phyloP scores from a whole-genome alignment of 768 basidiomycete genomes.

The Tylopilus cervinicoccineus region DNA sequence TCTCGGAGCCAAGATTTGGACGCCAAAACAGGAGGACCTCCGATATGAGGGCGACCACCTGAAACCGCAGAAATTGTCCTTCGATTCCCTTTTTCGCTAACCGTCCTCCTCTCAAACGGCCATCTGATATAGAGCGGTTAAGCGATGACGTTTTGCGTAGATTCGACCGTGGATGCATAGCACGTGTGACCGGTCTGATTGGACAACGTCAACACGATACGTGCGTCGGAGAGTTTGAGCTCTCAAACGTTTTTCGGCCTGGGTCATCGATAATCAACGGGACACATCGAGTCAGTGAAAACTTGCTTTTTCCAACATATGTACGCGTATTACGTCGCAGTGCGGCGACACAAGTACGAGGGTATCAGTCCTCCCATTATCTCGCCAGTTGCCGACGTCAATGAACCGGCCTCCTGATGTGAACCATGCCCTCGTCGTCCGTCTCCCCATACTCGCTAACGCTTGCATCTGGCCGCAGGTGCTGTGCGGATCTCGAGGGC shows the following conservation, averaged over 20 bases:
- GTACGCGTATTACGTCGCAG: slow-evolving; percentile 14
- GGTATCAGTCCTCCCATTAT: slow-evolving; percentile 22
- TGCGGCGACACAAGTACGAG: slow-evolving; percentile 13
- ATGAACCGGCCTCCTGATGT: slow-evolving; percentile 57
- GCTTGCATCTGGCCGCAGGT: slow-evolving; percentile 45
- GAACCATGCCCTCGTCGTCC: slow-evolving; percentile 81
- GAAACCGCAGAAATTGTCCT: background rate
- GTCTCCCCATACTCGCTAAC: slow-evolving; percentile 75
- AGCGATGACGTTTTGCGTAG: no score
- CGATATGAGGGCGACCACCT: background rate
- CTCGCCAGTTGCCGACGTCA: slow-evolving; percentile 15
- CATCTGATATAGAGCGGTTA: no score
- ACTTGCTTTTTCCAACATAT: background rate
- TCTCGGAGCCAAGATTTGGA: no score
- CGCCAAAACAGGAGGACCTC: background rate
- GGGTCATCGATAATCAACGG: background rate
- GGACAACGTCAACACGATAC: background rate
- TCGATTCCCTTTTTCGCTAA: background rate
- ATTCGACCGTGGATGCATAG: no score
- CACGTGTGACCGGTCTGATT: background rate
- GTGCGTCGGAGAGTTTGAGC: no score
- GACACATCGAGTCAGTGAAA: background rate
- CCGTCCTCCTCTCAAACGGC: slow-evolving; percentile 1
- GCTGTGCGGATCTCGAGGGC: slow-evolving; percentile 26
- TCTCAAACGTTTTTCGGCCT: no score